Base-by-base conservation (phyloP, 1,284 basidiomycete genomes). In the Cutaneotrichosporon daszewskae region DNA sequence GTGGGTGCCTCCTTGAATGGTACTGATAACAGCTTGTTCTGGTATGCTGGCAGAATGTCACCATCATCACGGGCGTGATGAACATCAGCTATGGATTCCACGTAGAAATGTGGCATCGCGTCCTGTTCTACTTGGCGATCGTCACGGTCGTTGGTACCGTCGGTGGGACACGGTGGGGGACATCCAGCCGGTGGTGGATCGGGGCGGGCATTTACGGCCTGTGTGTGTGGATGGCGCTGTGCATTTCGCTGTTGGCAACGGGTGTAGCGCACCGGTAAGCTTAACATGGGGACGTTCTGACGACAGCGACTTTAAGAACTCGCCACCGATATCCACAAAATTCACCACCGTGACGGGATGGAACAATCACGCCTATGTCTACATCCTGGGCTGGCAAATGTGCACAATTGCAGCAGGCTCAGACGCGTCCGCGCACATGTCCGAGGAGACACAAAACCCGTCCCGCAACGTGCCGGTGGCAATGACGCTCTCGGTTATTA, bases 401-500 rank as follows among this genome's bases (percentile, higher is more conserved):
- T 59, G 56, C 37, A 66, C 62, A 1, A 64, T 71, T 20, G 68
- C 69, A 0, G 62, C 55, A 31, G 69, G 69, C 12, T 25, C 50
- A 23, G 50, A 51, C 39, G 45, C 42, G 4, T 45, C 38, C 11
- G 50, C 50, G 1, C 50, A 51, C 49, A 66, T 71, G 55, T 66
- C 68, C 2, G 69, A 71, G 43, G 69, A 71, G 40, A 71, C 69
- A 14, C 62, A 66, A 35, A 65, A 67, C 43, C 69, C 69, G 2
- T 63, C 64, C 16, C 47, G 69, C 42, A 66, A 64, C 40, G 69
- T 71, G 2, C 69, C 69, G 10, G 64, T 66, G 20, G 69, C 68
- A 5, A 71, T 70, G 68, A 50, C 58, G 5, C 48, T 44, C 16
- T 55, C 62, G 2, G 55, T 68, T 26, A 44, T 61, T 12, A 31